Base-by-base conservation (phyloP, 23 red algal genomes). In the Gracilariopsis chorda region DNA sequence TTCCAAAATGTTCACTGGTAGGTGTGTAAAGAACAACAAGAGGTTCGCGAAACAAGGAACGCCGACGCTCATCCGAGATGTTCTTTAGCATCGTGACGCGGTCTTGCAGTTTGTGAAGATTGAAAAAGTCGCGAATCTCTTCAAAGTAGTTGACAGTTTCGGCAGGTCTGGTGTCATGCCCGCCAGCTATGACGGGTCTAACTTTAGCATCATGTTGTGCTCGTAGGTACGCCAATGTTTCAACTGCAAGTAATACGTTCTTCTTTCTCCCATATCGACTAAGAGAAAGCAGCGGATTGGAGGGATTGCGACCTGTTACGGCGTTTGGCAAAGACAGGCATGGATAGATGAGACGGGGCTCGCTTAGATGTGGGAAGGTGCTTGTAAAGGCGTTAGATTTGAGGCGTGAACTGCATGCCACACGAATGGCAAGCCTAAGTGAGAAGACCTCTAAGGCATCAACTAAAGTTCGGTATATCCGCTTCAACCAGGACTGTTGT, bases 221-320 rank as follows among this genome's bases (percentile, higher is more conserved):
- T 25, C 42, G 62, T 17, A 97, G 76, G 23, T 62, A 55, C 36
- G 63, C 67, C 33, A 94, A 46, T 14, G 95, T 76, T 2, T 85
- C 58, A 23, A 99, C 47, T n/a, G 92, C 94, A 53, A 99, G 51
- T 6, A 78, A 63, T 28, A 99, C 59, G 59, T 92, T 84, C 78
- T 99, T 99, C 72, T 99, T 99, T 20, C 90, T 34, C 77, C 96
- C 97, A 88, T 83, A 99, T 5, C 97, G 89, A 69, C 94, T 99
- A 3, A 99, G 60, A 4, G 93, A 99, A 21, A 99, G 74, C 9
- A 99, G 39, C 3, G 83, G 6, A 1, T 56, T 62, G 41, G 88
- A 60, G 1, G 60, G 40, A 28, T n/a, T 34, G 19, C 19, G 17
- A 28, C 40, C 1, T n/a, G 21, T 12, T 0, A 43, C 17, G 16